phyloP scores from a whole-genome alignment of 2,329 filamentous ascomycete species.

The Xylaria sp. region DNA sequence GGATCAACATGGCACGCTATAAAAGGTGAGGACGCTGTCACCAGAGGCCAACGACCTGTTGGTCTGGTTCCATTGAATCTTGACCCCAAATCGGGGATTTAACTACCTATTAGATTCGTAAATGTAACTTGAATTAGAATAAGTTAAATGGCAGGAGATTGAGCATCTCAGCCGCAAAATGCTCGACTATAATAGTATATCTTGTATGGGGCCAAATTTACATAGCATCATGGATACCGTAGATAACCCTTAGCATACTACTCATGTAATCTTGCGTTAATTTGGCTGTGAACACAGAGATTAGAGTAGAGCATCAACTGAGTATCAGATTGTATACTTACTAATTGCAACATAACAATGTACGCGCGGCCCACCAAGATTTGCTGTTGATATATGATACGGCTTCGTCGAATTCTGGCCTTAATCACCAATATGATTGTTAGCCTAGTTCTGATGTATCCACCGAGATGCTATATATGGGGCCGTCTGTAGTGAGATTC shows the following conservation, averaged over 20 bases:
- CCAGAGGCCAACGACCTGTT: not conserved
- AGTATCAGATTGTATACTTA: not conserved
- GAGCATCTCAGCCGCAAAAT: not conserved
- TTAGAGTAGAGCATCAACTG: not conserved
- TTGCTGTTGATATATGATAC: not conserved
- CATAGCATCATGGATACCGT: not conserved
- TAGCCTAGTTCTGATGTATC: not conserved
- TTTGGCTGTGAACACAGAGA: not conserved
- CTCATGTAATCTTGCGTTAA: not conserved
- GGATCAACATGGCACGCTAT: not conserved
- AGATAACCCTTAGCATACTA: not conserved
- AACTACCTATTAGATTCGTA: not conserved
- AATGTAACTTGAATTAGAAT: not conserved
- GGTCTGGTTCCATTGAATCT: not conserved
- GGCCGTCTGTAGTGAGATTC: not conserved
- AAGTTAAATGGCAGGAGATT: not conserved
- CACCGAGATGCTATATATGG: not conserved
- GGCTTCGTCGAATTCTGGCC: not conserved
- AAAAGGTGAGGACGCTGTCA: not conserved
- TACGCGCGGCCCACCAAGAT: not conserved
- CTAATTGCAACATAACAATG: not conserved
- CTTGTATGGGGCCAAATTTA: not conserved
- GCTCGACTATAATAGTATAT: not conserved
- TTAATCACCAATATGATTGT: not conserved
- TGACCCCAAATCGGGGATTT: not conserved